Evolutionary conservation across 495 filamentous ascomycete genomes (phyloP).

Genomic region (Wilcoxina mikolae): DNA sequence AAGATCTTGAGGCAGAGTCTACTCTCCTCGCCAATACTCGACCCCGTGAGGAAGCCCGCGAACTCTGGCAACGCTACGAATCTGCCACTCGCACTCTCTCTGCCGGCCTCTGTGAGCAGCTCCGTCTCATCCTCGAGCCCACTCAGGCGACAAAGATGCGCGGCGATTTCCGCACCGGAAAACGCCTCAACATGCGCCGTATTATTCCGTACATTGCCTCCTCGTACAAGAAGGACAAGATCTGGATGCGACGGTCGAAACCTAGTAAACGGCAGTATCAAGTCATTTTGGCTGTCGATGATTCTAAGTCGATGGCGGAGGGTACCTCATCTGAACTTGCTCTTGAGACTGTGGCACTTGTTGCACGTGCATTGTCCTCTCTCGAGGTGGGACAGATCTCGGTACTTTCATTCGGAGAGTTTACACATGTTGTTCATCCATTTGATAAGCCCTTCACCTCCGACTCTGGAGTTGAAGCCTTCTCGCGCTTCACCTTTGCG

Average conservation of each 20-base stretch:
- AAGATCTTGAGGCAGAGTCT: conserved; percentile 40
- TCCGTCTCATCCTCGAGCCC: conserved; percentile 86
- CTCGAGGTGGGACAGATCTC: conserved; percentile 85
- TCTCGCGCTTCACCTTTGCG: conserved; percentile 73
- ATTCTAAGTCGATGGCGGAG: conserved; percentile 77
- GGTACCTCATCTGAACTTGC: conserved; percentile 47
- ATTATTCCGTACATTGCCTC: conserved; percentile 99
- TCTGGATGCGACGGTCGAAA: conserved; percentile 90
- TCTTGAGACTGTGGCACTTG: conserved; percentile 80
- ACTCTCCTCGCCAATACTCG: conserved; percentile 27
- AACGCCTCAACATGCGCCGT: conserved; percentile 94
- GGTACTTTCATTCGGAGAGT: conserved; percentile 75
- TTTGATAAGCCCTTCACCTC: conserved; percentile 70
- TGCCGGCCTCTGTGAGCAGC: conserved; percentile 74
- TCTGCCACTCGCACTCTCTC: conserved; percentile 69
- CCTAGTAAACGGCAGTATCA: conserved; percentile 90
- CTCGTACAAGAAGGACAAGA: conserved; percentile 96
- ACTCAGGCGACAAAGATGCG: conserved; percentile 92
- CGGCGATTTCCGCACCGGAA: conserved; percentile 92
- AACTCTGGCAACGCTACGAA: conserved; percentile 77
- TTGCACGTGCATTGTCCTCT: conserved; percentile 70
- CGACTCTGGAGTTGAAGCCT: conserved; percentile 65
- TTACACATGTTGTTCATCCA: conserved; percentile 74
- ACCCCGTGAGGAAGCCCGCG: conserved; percentile 47
- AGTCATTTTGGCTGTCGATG: conserved; percentile 92